Base-by-base conservation (phyloP, 2,329 filamentous ascomycete species). In the Colletotrichum theobromicola region DNA sequence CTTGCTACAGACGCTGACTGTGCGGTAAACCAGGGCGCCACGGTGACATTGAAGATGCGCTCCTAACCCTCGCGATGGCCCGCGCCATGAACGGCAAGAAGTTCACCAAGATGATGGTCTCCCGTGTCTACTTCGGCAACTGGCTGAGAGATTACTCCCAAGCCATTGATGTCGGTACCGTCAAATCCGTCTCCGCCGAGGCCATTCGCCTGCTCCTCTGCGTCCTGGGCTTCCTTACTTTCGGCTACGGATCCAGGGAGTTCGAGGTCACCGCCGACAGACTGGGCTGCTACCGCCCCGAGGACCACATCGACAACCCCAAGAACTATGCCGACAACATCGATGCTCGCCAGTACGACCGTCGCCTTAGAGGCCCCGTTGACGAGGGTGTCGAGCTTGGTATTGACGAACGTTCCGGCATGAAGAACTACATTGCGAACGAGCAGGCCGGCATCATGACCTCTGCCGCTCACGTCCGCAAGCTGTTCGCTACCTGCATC, bases 361-460 rank as follows among this genome's bases (percentile, higher is more conserved):
- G 84, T 68, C 93, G 94, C 77, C 92, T 98, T 66, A 93, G 96
- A 81, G 95, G 93, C 1, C 95, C 94, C 1, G 88, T 98, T 60
- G 90, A 98, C 77, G 95, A 97, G 85, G 81, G 88, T 30, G 89
- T 91, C 65, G 96, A 98, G 85, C 89, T 98, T 42, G 91, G 90
- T 60, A 90, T 98, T 79, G 95, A 98, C 3, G 86, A 91, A 68
- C 58, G 61, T 9, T 93, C 93, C 7, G 94, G 94, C 78, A 88
- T 98, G 85, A 98, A 98, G 87, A 97, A 96, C 83, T 98, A 98
- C 85, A 98, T 98, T 83, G 95, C 96, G 50, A 95, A 95, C 76
- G 96, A 98, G 82, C 87, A 91, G 65, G 85, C 90, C 72, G 90
- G 91, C 60, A 97, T 97, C 82, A 94, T 94, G 85, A 98, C 94